Conservation (phyloP, 2,329 filamentous ascomycete species). For the Aspergillus awamori region DNA sequence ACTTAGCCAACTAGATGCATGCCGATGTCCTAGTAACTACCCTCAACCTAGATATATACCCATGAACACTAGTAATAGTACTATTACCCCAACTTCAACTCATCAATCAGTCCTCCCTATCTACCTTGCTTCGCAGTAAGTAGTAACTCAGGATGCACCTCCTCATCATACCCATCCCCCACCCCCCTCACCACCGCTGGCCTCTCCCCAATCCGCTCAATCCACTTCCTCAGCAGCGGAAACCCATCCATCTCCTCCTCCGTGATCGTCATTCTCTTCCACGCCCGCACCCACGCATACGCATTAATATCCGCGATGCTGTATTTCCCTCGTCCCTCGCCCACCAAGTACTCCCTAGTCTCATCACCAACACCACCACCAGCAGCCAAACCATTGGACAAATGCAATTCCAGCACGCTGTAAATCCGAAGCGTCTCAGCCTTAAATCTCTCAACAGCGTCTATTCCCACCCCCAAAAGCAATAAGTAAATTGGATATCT, state of each 20-base stretch:
- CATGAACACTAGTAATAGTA: too few relatives aligned
- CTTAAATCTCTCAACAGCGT: background rate
- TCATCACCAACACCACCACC: too few relatives aligned
- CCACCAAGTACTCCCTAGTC: background rate
- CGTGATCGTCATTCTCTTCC: background rate
- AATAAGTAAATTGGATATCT: background rate
- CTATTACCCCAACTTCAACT: too few relatives aligned
- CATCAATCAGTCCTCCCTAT: too few relatives aligned
- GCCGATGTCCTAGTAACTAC: too few relatives aligned
- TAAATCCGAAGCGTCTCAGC: background rate
- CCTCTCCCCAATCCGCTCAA: background rate
- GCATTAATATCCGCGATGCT: slow-evolving; percentile 10
- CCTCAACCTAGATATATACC: too few relatives aligned
- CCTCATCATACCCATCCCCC: background rate
- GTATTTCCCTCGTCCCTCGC: background rate
- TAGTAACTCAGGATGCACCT: slow-evolving; percentile 7
- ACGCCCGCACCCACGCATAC: slow-evolving; percentile 4
- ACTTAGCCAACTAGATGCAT: too few relatives aligned
- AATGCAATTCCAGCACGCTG: background rate
- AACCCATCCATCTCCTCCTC: background rate
- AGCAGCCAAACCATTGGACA: background rate
- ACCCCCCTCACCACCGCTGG: slow-evolving; percentile 1
- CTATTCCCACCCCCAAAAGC: background rate
- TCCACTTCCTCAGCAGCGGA: background rate
- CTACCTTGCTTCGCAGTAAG: background rate